Base-by-base conservation (phyloP, 2,329 filamentous ascomycete genomes). In the Fusarium sp. region DNA sequence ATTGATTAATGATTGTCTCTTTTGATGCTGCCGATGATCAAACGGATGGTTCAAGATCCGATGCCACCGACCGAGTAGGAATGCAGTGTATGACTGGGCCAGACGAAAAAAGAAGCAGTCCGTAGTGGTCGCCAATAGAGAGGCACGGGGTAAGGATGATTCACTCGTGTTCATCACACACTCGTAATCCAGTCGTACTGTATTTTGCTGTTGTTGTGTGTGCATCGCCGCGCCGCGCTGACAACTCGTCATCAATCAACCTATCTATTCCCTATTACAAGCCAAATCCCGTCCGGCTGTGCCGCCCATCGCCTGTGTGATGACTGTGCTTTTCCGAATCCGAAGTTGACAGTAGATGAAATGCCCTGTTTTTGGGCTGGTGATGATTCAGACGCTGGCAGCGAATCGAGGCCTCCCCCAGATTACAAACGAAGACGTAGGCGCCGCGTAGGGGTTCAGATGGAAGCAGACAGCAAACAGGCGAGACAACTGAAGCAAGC, bases 41-140 rank as follows among this genome's bases (percentile, higher is more conserved):
- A 41, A 70, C 43, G 23, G 43, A 27, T 25, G 20, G 43, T 27
- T 25, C 23, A 48, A 48, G 43, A 48, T 48, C 43, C 23, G 43
- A 48, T 48, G 43, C 43, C 43, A 13, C 11, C 13, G 13, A 48
- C 41, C 41, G 41, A 45, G 20, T 11, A 45, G 41, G 41, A 45
- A 45, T 23, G n/a, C 41, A 43, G n/a, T 20, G 41, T 43, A 45
- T 45, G 41, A 45, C 41, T 30, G 34, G 35, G 20, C 25, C 63
- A 73, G 58, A 18, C 60, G 39, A 54, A 7, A 35, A 60, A 70
- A 73, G 54, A 60, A 56, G 48, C 68, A 72, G 4, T 13, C 56
- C 54, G 65, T 69, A 34, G 61, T 23, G 66, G 70, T 71, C 70
- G 61, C 70, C 70, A 73, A 73, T 73, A 52, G 62, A 56, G 67